Evolutionary conservation across 129 eudicot genomes (phyloP), one percentile per base, ranked within the genome.

Genomic region (Helianthus tuberosus): DNA sequence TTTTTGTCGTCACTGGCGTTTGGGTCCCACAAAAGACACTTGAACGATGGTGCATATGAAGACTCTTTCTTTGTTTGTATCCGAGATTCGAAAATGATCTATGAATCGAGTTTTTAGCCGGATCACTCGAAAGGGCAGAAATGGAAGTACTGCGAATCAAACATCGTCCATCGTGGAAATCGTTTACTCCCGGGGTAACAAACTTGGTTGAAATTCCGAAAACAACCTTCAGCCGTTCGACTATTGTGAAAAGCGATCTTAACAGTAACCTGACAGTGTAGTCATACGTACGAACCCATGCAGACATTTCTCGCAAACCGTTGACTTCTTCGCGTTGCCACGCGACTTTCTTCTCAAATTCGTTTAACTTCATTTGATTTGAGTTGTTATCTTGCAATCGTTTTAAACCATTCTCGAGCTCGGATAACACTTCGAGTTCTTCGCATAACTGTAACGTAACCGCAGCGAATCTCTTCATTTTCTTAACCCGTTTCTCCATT

Each of bases 261-360:
- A 86, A 73, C 43, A 95, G 78, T 62, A 95, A 79, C 1, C 93
- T 77, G 4, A 95, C 90, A 23, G 64, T 75, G 55, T 88, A 95
- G 60, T 95, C 95, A 71, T 86, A 85, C 2, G 89, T 71, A 50
- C 86, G 75, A 57, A 84, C 83, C 97, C 97, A 95, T 13, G 91
- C 89, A 49, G 97, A 95, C 90, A 89, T 86, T 73, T 91, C 97
- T 16, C 86, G 87, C 52, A 91, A 77, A 79, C 84, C 84, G 47
- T 68, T 78, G 54, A 95, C 99, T 68, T 95, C 99, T 77, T 83
- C 94, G 14, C 96, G 88, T 69, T 95, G 99, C 96, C 97, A 88
- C 71, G 74, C 43, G 13, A 95, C 99, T 75, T 89, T 95, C 68
- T 89, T 88, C 73, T 87, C 88, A 43, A 75, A 91, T 82, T 95